phyloP scores from a whole-genome alignment of 2,329 filamentous ascomycete species.

The Phialocephala subalpina region DNA sequence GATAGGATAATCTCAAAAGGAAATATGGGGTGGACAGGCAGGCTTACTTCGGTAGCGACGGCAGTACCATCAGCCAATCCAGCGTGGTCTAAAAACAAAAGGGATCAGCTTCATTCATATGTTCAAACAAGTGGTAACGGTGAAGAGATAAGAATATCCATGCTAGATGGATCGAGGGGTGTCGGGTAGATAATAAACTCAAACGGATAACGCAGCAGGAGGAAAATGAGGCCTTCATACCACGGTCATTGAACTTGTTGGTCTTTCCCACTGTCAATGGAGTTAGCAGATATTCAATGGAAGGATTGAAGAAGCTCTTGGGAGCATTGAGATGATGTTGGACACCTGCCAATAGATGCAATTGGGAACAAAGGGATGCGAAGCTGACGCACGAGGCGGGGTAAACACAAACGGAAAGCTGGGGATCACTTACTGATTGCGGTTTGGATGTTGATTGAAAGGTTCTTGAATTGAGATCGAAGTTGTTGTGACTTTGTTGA shows the following conservation, averaged over 20 bases:
- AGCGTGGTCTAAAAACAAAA: slow-evolving; percentile 67
- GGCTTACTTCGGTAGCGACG: slow-evolving; percentile 44
- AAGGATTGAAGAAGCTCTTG: not conserved
- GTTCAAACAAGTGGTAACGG: not conserved
- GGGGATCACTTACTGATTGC: slow-evolving; percentile 38
- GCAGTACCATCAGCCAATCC: slow-evolving; percentile 76
- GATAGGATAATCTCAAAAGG: slow-evolving; percentile 11
- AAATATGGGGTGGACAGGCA: slow-evolving; percentile 3
- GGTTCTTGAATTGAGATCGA: slow-evolving; percentile 19
- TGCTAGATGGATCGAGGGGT: not conserved
- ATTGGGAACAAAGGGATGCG: slow-evolving; percentile 22
- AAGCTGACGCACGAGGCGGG: slow-evolving; percentile 27
- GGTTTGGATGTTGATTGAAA: slow-evolving; percentile 24
- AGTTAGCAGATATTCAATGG: slow-evolving; percentile 29
- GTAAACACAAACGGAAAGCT: slow-evolving; percentile 27
- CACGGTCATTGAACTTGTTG: slow-evolving; percentile 91
- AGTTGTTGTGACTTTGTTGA: slow-evolving; percentile 23
- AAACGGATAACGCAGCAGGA: not conserved
- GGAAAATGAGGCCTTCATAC: slow-evolving; percentile 21
- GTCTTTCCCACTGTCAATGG: slow-evolving; percentile 86
- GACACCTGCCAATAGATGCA: slow-evolving; percentile 13
- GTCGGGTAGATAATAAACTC: not conserved
- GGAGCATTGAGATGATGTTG: slow-evolving; percentile 24
- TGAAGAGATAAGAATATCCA: not conserved
- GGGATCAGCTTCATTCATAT: slow-evolving; percentile 4